A percentile compares a stretch with the other conserved stretches of the same genome.
phyloP scores from a whole-genome alignment of 441 rosid genomes.

The Croton laevigatus region DNA sequence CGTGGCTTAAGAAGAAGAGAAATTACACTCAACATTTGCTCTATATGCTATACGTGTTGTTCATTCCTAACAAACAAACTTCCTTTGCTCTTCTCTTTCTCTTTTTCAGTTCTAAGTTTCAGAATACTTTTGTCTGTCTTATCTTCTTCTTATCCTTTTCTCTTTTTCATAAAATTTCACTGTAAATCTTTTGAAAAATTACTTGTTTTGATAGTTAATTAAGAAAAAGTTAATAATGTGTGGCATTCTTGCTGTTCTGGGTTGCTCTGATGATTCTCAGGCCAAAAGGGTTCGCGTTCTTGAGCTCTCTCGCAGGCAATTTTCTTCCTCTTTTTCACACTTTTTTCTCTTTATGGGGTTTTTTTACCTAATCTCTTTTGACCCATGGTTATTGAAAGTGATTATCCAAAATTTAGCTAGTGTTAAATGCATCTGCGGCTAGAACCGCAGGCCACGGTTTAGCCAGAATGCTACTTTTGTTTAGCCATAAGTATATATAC shows the following conservation, averaged over 20 bases:
- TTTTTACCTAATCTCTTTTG: too few relatives aligned
- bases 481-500: too few relatives aligned
- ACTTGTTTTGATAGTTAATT: too few relatives aligned
- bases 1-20: neutral
- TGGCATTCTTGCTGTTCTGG: slow-evolving; percentile 87
- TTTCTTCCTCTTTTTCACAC: neutral
- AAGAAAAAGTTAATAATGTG: slow-evolving; percentile 44
- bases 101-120: neutral
- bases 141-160: neutral
- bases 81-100: slow-evolving; percentile 10
- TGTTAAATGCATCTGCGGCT: too few relatives aligned
- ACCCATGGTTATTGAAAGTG: too few relatives aligned
- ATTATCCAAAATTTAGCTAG: too few relatives aligned
- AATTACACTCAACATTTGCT: neutral
- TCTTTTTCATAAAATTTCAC: too few relatives aligned
- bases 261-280: slow-evolving; percentile 86
- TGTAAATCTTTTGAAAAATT: too few relatives aligned
- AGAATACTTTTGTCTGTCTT: neutral
- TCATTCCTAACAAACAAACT: slow-evolving; percentile 12
- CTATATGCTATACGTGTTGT: slow-evolving; percentile 14
- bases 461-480: too few relatives aligned
- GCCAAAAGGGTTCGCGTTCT: slow-evolving; percentile 88
- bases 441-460: too few relatives aligned
- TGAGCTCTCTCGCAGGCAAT: slow-evolving; percentile 95
- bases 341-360: neutral